Evolutionary conservation across 352 stramenopile species (phyloP), one percentile per base, ranked within the genome.

Genomic region (Pythium brassicae): DNA sequence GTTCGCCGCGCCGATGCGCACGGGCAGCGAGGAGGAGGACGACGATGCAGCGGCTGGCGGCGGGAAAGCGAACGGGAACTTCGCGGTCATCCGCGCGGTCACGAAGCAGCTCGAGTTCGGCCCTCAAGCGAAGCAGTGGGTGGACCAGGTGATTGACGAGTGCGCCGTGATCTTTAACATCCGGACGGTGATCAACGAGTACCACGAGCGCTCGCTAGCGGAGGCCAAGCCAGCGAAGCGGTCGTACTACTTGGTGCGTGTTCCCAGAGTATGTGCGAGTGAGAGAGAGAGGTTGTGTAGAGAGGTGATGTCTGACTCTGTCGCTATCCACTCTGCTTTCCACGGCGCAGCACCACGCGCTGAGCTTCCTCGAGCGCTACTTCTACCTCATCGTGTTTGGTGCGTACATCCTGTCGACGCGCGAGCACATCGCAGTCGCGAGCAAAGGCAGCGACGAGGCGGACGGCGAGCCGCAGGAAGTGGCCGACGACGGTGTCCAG

Each of bases 371-470:
- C 4, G 78, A 94, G 61, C 78, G 86, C 2, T 96, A 96, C 59
- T 93, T 95, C 50, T 93, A 94, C 53, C 69, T 96, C 17, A 86
- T 96, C 59, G 73, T 94, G 1, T 96, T 96, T 63, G 87, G 81
- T 42, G 69, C 74, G 11, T 96, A 95, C 63, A 77, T 95, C 52
- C 64, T 94, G 3, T 57, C 48, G 17, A 62, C 49, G n/a, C 48
- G 26, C 50, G 19, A 57, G n/a, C 49, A 69, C 2, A 15, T 67
- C 17, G 63, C 1, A 14, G 53, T 29, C 43, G 58, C 19, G 34
- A 62, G 0, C 15, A 29, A 57, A 55, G 39, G 37, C 26, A 29
- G 35, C 67, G 14, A 43, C 10, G 26, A 46, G 54, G 22, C 19
- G 5, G 52, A 72, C 43, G 68, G 25, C 27, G 57, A 68, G 53